These are phyloP conservation scores for Melocanna baccifera DNA, from an alignment of 176 grass and related monocot species.

Conservation along the genomic window DNA sequence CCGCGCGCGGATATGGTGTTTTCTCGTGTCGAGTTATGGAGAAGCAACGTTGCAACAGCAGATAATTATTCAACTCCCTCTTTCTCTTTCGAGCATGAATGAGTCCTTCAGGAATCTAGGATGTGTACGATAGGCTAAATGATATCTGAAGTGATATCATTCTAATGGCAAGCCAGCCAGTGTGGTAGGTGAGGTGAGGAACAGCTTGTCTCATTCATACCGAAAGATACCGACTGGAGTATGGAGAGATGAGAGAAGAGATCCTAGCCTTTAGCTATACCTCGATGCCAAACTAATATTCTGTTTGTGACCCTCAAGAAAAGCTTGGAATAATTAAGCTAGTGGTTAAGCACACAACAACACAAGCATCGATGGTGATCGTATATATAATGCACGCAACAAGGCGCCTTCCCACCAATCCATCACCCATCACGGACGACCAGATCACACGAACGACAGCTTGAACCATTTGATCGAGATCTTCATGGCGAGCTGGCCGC, in stretches of 20 bases:
- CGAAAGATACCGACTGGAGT: neutral
- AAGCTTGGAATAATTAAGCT: constrained; percentile 15
- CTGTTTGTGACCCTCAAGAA: neutral
- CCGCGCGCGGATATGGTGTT: neutral
- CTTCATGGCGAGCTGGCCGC: constrained; percentile 12
- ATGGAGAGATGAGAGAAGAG: neutral
- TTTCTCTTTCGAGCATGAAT: no score
- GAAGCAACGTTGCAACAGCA: neutral
- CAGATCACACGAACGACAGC: neutral
- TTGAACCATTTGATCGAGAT: neutral
- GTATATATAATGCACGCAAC: neutral
- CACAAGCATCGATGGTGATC: neutral
- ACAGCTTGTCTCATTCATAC: neutral
- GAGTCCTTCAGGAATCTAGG: no score
- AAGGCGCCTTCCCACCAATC: neutral
- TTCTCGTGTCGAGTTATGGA: neutral
- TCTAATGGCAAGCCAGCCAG: neutral
- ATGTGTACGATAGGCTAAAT: neutral
- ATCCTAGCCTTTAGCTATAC: neutral
- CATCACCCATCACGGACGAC: neutral
- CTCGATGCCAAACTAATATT: neutral
- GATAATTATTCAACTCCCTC: neutral
- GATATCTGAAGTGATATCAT: neutral
- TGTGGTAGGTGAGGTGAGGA: neutral
- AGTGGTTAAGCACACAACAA: neutral